phyloP scores from a whole-genome alignment of 768 basidiomycete genomes.

The Lactifluus echinatus region DNA sequence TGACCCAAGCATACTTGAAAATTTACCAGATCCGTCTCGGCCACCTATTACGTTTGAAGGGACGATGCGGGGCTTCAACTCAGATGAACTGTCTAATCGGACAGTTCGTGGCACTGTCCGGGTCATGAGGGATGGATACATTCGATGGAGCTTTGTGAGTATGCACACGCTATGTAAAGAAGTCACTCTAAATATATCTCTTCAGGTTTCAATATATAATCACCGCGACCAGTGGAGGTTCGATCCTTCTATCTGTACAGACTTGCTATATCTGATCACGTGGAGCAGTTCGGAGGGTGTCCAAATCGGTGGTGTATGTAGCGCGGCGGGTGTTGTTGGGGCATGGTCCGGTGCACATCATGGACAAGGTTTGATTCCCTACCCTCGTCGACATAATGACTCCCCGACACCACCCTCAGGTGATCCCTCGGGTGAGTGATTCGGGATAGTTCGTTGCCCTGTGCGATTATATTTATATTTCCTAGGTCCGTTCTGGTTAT shows the following conservation, averaged over 20 bases:
- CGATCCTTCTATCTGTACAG: conserved; percentile 9
- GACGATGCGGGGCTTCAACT: conserved; percentile 22
- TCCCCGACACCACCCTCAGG: conserved; percentile 28
- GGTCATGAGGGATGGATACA: conserved; percentile 27
- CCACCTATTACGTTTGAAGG: conserved; percentile 28
- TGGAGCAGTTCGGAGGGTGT: conserved; percentile 52
- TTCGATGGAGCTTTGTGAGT: conserved; percentile 47
- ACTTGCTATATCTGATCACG: neutral
- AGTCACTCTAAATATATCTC: neutral
- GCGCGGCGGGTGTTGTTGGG: conserved; percentile 59
- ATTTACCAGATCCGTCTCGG: conserved; percentile 21
- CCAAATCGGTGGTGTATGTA: conserved; percentile 56
- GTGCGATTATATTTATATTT: neutral
- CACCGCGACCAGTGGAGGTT: conserved; percentile 53
- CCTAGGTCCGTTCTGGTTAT: conserved; percentile 66
- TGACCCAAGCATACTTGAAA: conserved; percentile 10
- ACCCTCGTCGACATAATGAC: neutral
- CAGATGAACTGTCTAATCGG: conserved; percentile 23
- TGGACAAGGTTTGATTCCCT: conserved; percentile 37
- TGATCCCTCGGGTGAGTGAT: conserved; percentile 53
- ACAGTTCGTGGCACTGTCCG: conserved; percentile 29
- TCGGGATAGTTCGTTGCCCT: neutral
- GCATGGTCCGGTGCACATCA: conserved; percentile 60
- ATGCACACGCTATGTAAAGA: neutral
- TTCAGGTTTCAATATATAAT: conserved; percentile 47